Base-by-base conservation (phyloP, 331 rosid species). In the Malus hybrid region DNA sequence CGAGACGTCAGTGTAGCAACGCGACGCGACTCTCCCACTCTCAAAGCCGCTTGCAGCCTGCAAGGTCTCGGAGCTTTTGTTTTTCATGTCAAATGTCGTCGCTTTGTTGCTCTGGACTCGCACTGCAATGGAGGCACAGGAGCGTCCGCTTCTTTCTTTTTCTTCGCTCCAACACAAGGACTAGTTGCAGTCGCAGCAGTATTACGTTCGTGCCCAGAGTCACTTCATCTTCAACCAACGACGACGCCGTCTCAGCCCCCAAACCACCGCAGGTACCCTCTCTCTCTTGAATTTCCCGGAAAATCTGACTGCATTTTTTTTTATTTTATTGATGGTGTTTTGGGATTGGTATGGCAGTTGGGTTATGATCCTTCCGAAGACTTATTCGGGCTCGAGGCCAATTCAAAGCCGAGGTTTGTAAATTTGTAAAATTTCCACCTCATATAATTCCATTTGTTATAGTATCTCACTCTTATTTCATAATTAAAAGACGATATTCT, bases 341-440 rank as follows among this genome's bases (percentile, higher is more conserved):
- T 42, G 50, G 48, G 50, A 1, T 42, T 42, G 50, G 50, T 1
- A 42, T 42, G 50, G 50, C 50, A 42, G 50, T 3, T 42, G 15
- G 50, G 50, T 42, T 42, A 42, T 11, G 50, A 42, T 11, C 50
- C 50, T 42, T 42, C 50, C 50, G 50, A 42, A 11, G 14, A 42
- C 50, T 42, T 42, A 42, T 42, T 42, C 15, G 50, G 89, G 27
- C 80, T 91, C 62, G 97, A 85, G 67, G 88, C 68, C 65, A 88
- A 88, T 80, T 72, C 78, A 54, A 89, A 87, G 44, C 90, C 89
- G 32, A 90, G 96, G 98, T 46, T 46, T 46, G 52, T 90, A 24
- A 16, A 36, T 64, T 19, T 66, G 16, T 32, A 22, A 24, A 52
- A 60, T 73, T 73, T 2, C 44, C 27, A 8, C 33, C 29, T 7